phyloP scores from a whole-genome alignment of 179 eudicot genomes.

The Amaranthus tricolor region DNA sequence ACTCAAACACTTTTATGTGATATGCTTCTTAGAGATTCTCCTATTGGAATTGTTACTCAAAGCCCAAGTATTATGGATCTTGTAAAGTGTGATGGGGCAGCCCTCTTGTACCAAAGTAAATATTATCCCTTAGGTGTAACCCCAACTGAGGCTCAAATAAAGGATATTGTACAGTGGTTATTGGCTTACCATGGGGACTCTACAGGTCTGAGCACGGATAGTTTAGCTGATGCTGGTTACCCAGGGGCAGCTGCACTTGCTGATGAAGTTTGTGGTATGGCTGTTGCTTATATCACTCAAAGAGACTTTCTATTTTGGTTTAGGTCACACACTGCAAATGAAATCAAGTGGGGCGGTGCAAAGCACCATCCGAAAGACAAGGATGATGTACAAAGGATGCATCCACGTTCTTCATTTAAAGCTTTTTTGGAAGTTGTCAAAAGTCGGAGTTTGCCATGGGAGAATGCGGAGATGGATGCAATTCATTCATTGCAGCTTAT shows the following conservation, averaged over 20 bases:
- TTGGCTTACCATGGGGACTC: conserved; percentile 70
- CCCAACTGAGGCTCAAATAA: conserved; percentile 81
- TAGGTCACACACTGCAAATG: conserved; percentile 86
- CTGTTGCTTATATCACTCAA: conserved; percentile 79
- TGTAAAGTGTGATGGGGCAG: conserved; percentile 96
- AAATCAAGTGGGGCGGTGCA: conserved; percentile 98
- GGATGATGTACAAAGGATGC: conserved; percentile 87
- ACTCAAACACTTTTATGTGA: conserved; percentile 94
- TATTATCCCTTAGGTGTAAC: conserved; percentile 78
- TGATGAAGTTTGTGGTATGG: conserved; percentile 98
- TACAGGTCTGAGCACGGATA: conserved; percentile 93
- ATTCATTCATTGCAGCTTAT: conserved; percentile 96
- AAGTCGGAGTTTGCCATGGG: conserved; percentile 89
- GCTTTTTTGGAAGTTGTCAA: conserved; percentile 94
- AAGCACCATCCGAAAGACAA: conserved; percentile 93
- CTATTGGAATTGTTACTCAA: conserved; percentile 83
- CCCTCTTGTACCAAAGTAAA: conserved; percentile 68
- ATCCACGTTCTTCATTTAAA: conserved; percentile 91
- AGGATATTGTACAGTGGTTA: conserved; percentile 87
- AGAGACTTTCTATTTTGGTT: conserved; percentile 90
- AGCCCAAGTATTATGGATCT: conserved; percentile 92
- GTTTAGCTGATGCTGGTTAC: conserved; percentile 90
- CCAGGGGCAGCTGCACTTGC: conserved; percentile 77
- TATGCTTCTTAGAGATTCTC: conserved; percentile 88
- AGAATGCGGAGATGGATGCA: conserved; percentile 92